phyloP scores from a whole-genome alignment of 805 yeast genomes.

The Saturnispora mendoncae region DNA sequence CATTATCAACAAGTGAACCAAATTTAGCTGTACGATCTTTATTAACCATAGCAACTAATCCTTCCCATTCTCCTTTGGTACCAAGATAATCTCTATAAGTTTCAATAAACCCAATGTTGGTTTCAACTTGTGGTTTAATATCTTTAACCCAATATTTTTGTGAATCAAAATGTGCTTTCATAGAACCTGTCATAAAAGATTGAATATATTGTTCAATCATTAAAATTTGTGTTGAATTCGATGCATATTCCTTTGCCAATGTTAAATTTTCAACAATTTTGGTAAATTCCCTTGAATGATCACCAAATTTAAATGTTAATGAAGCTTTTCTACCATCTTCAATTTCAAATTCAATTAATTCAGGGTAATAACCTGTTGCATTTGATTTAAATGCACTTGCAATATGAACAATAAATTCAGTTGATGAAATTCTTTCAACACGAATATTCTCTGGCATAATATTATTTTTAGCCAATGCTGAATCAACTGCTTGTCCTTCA shows the following conservation, averaged over 20 bases:
- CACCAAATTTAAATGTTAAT: conserved; percentile 62
- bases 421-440: conserved; percentile 45
- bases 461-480: conserved; percentile 51
- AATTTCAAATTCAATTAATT: conserved; percentile 30
- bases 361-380: conserved; percentile 51
- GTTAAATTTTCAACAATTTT: conserved; percentile 47
- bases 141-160: conserved; percentile 87
- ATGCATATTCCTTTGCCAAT: conserved; percentile 53
- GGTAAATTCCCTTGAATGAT: conserved; percentile 58
- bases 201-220: conserved; percentile 61
- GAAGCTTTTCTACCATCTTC: conserved; percentile 32
- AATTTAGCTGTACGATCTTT: conserved; percentile 79
- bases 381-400: conserved; percentile 54
- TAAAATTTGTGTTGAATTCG: conserved; percentile 61
- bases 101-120: conserved; percentile 86
- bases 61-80: conserved; percentile 90
- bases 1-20: conserved; percentile 56
- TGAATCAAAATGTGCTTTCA: conserved; percentile 76
- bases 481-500: conserved; percentile 61
- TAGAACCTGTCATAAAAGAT: conserved; percentile 72
- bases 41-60: conserved; percentile 83
- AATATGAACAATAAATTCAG: conserved; percentile 49
- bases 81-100: conserved; percentile 91
- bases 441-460: conserved; percentile 78
- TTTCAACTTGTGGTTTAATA: conserved; percentile 65